Evolutionary conservation across 1,284 basidiomycete genomes (phyloP).

Genomic region (Ceratobasidium sp.): DNA sequence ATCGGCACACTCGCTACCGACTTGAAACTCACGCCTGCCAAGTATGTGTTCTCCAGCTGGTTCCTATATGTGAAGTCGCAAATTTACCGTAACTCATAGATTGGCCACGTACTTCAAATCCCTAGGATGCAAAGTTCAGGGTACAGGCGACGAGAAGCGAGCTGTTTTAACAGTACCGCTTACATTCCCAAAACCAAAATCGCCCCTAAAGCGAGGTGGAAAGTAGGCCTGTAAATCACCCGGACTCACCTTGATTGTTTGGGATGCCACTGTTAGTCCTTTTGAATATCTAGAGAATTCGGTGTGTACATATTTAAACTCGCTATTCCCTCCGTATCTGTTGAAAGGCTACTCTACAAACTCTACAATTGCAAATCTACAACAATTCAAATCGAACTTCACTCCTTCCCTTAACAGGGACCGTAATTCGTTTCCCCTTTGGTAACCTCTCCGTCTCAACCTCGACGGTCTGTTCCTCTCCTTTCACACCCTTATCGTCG

Average conservation of each 20-base stretch:
- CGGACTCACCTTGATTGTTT: no score
- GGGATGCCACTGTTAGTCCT: not conserved
- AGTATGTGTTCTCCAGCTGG: constrained; percentile 13
- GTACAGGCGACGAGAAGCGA: constrained; percentile 36
- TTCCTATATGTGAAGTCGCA: no score
- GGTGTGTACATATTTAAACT: not conserved
- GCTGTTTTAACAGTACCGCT: constrained; percentile 32
- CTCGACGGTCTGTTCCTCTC: not conserved
- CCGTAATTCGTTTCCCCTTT: constrained; percentile 28
- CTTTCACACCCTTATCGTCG: constrained; percentile 12
- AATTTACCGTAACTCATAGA: no score
- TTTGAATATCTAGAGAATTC: no score
- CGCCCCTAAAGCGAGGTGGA: constrained; percentile 22
- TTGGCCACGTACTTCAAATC: constrained; percentile 40
- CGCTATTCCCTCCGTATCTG: no score
- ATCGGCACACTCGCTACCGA: constrained; percentile 23
- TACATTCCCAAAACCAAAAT: constrained; percentile 32
- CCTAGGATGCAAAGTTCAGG: constrained; percentile 38
- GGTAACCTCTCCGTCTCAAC: constrained; percentile 6
- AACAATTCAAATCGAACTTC: constrained; percentile 11
- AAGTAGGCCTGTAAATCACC: constrained; percentile 1
- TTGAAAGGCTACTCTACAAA: not conserved
- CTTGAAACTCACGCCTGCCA: constrained; percentile 25
- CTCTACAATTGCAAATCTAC: not conserved
- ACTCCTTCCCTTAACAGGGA: constrained; percentile 29